Conservation (phyloP, 1,139 yeast species). For the Suhomyces terraborum region DNA sequence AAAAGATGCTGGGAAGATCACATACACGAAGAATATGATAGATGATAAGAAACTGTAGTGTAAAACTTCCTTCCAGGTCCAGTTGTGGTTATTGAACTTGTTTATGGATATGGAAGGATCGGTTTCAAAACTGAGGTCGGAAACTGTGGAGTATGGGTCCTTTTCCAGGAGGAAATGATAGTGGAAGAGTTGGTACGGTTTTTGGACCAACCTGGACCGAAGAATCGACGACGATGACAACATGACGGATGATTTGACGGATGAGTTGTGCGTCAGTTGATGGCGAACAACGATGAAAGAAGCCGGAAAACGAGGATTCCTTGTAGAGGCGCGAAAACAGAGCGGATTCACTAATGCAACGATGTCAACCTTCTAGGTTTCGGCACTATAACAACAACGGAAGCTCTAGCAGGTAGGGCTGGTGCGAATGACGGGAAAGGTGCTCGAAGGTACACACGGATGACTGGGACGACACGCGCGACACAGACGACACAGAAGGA, state of each 20-base stretch:
- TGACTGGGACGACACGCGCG: constrained; percentile 2
- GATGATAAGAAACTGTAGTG: constrained; percentile 55
- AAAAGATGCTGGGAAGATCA: constrained; percentile 55
- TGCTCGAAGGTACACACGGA: constrained; percentile 1
- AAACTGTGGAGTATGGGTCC: constrained; percentile 53
- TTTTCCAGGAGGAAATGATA: constrained; percentile 61
- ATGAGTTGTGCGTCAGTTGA: background rate
- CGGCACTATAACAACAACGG: background rate
- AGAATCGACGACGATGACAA: constrained; percentile 26
- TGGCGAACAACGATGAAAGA: too few relatives aligned
- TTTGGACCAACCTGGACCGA: constrained; percentile 38
- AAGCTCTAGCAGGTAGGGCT: background rate
- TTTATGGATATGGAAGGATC: constrained; percentile 52
- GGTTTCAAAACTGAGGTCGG: constrained; percentile 62
- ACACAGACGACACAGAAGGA: background rate
- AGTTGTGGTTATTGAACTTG: constrained; percentile 52
- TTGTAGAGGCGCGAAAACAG: background rate
- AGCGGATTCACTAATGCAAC: background rate
- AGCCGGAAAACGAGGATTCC: background rate
- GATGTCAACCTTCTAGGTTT: background rate
- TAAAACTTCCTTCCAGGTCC: constrained; percentile 45
- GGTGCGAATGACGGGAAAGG: background rate
- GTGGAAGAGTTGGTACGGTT: constrained; percentile 49
- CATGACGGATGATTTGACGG: constrained; percentile 1
- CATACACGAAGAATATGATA: constrained; percentile 53